Evolutionary conservation across 495 filamentous ascomycete species (phyloP), one percentile per base, ranked within the genome.

Genomic region (Massariosphaeria phaeospora): DNA sequence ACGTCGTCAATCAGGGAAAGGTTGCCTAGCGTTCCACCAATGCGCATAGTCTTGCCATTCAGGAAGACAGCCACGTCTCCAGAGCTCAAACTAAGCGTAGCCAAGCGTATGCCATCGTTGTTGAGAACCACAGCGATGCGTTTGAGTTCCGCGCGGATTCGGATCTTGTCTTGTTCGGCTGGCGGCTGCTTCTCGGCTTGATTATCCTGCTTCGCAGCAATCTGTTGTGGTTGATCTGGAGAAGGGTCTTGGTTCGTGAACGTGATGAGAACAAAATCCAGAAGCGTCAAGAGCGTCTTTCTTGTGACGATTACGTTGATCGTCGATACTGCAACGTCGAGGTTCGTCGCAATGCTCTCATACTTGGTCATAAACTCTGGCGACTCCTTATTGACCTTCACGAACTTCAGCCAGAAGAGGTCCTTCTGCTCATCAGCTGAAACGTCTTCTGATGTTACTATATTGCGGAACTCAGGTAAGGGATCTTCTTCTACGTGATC

Each of bases 71-170:
- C 88, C 39, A 96, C 84, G 70, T 96, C 84, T 9, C 88, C 93
- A 45, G 89, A 89, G 52, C 87, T 90, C 54, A 98, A 83, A 64
- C 87, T 94, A 21, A 98, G 72, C 0, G 93, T 97, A 36, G 91
- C 93, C 15, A 98, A 76, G 24, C 91, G 83, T 46, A 97, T 95
- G 3, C 93, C 94, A 65, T 98, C 93, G 62, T 98, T 96, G 67
- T 98, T 98, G n/a, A 98, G 79, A 59, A 98, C 91, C 43, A 97
- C 76, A 12, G 85, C 79, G 63, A 98, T 94, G 73, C 88, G 93
- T 71, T 95, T 89, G 38, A 98, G 72, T 52, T 95, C 83, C 21
- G 94, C 82, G 72, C 95, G 95, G 71, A 98, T 90, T 18, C 83
- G 79, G 56, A 88, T 81, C 58, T 86, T 89, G 51, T 79, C 75